phyloP scores from a whole-genome alignment of 495 filamentous ascomycete species.

The Penicillium coprophilum region DNA sequence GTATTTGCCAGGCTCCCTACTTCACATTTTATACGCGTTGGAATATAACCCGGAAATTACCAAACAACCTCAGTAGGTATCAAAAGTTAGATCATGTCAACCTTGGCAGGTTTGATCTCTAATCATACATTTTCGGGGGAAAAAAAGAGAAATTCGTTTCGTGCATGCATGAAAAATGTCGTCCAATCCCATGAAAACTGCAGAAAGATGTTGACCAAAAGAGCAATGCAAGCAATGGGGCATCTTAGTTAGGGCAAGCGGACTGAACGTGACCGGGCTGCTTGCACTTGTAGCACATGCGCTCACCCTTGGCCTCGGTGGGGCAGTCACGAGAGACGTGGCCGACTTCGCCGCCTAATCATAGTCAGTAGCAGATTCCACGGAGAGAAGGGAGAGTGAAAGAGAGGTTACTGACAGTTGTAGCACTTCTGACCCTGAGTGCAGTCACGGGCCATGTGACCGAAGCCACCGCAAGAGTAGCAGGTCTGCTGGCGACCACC shows the following conservation, averaged over 20 bases:
- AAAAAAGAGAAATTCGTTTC: conserved; percentile 18
- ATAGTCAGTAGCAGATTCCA: conserved; percentile 10
- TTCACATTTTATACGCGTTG: conserved; percentile 7
- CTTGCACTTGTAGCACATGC: conserved; percentile 99
- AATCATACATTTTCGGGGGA: conserved; percentile 15
- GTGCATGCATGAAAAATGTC: conserved; percentile 16
- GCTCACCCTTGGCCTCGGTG: conserved; percentile 82
- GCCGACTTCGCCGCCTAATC: conserved; percentile 75
- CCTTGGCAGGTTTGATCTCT: conserved; percentile 16
- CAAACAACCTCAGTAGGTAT: conserved; percentile 4
- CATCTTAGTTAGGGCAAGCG: conserved; percentile 72
- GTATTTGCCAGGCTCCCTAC: conserved; percentile 10
- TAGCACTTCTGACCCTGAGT: conserved; percentile 99
- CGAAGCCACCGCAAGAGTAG: conserved; percentile 95
- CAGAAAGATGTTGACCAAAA: conserved; percentile 29
- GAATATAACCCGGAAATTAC: conserved; percentile 3
- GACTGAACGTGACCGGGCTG: conserved; percentile 95
- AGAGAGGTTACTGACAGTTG: conserved; percentile 70
- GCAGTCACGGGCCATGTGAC: conserved; percentile 96
- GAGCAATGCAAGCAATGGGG: conserved; percentile 9
- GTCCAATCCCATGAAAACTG: conserved; percentile 15
- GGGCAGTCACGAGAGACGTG: conserved; percentile 95
- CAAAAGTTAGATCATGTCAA: conserved; percentile 15
- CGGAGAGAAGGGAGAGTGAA: too few species aligned
- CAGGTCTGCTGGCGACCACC: conserved; percentile 62